Evolutionary conservation across 2,329 filamentous ascomycete genomes (phyloP).

Genomic region (Cryphonectria naterciae): DNA sequence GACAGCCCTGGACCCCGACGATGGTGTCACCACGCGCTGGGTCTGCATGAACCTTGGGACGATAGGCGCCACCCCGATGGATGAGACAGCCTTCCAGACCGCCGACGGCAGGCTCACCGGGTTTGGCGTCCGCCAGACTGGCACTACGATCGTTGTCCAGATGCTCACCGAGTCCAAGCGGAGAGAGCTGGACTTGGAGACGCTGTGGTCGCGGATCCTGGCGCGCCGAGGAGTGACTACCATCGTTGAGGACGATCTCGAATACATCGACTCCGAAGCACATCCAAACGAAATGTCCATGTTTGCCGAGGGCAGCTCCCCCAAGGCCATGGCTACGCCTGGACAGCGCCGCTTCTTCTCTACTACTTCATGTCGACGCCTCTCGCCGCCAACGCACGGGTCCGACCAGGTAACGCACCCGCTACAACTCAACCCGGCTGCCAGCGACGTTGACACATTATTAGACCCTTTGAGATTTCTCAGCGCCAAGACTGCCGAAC

Average conservation of each 20-base stretch:
- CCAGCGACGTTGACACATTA: slow-evolving; percentile 26
- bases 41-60: slow-evolving; percentile 89
- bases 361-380: slow-evolving; percentile 30
- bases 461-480: slow-evolving; percentile 25
- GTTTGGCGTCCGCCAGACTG: slow-evolving; percentile 64
- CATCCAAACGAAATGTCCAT: slow-evolving; percentile 22
- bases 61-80: slow-evolving; percentile 59
- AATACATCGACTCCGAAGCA: slow-evolving; percentile 32
- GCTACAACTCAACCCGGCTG: slow-evolving; percentile 15
- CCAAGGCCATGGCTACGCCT: slow-evolving; percentile 22
- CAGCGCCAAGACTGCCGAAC: slow-evolving; percentile 11
- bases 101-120: slow-evolving; percentile 69
- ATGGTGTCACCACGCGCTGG: slow-evolving; percentile 92
- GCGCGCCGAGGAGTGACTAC: slow-evolving; percentile 28
- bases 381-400: slow-evolving; percentile 7
- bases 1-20: slow-evolving; percentile 68
- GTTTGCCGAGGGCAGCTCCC: slow-evolving; percentile 24
- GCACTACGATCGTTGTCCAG: slow-evolving; percentile 60
- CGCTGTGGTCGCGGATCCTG: slow-evolving; percentile 52
- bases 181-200: slow-evolving; percentile 57
- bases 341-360: slow-evolving; percentile 32
- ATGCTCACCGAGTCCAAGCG: slow-evolving; percentile 60
- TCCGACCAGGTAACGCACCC: slow-evolving; percentile 28
- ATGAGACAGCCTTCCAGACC: slow-evolving; percentile 48
- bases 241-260: slow-evolving; percentile 26